Evolutionary conservation across 2,329 filamentous ascomycete species (phyloP).

Genomic region (Elsinoe australis): DNA sequence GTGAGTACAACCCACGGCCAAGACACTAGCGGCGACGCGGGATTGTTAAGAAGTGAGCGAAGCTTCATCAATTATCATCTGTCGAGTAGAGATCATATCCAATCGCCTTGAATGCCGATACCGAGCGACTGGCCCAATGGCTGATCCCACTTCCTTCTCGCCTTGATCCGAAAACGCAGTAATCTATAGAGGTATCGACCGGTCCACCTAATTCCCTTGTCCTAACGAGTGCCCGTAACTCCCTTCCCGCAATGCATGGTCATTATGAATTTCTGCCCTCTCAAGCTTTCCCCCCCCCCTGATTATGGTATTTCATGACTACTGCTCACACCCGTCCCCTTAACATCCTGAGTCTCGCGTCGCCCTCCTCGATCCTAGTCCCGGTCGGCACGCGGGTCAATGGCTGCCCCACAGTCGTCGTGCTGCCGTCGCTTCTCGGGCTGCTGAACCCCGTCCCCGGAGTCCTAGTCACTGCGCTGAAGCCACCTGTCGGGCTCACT

Average conservation of each 20-base stretch:
- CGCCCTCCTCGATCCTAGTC: slow-evolving; percentile 11
- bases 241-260: not conserved
- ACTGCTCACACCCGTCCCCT: slow-evolving; percentile 3
- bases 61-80: no score
- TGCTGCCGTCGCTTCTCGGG: slow-evolving; percentile 4
- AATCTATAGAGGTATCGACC: slow-evolving; percentile 11
- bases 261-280: not conserved
- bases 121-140: no score
- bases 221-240: not conserved
- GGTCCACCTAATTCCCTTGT: not conserved
- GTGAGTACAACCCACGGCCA: no score
- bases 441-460: slow-evolving; percentile 12
- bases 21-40: no score
- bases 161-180: not conserved
- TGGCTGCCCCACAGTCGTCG: slow-evolving; percentile 10
- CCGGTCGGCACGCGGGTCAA: not conserved
- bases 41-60: no score
- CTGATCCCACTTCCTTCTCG: not conserved
- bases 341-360: slow-evolving; percentile 12
- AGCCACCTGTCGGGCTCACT: not conserved
- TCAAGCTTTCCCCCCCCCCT: not conserved
- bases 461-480: not conserved
- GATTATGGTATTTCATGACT: not conserved
- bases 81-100: slow-evolving; percentile 6
- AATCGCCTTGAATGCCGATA: not conserved